These are phyloP conservation scores for Penicillium corylophilum DNA, from an alignment of 2,329 filamentous ascomycete species.

Conservation along the genomic window DNA sequence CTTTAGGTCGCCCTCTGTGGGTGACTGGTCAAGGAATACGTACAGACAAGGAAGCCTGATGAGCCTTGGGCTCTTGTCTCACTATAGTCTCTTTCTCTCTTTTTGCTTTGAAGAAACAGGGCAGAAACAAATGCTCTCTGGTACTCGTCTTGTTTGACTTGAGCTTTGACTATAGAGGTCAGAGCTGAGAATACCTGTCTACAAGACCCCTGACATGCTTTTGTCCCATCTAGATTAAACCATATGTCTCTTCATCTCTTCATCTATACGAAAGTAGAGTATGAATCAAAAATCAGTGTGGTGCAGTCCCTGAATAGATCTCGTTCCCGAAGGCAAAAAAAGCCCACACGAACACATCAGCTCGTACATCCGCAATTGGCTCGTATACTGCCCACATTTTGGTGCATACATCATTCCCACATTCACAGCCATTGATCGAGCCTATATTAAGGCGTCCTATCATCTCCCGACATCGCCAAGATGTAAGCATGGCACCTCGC, in stretches of 20 bases:
- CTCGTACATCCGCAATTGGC: not conserved
- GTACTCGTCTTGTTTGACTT: not conserved
- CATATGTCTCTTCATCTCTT: too few species aligned
- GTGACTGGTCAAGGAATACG: not conserved
- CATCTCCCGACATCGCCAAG: not conserved
- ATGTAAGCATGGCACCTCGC: not conserved
- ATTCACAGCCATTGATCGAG: not conserved
- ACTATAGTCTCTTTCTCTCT: not conserved
- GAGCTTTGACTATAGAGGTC: not conserved
- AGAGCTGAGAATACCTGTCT: not conserved
- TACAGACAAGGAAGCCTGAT: not conserved
- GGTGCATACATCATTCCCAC: not conserved
- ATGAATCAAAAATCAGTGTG: not conserved
- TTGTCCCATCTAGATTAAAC: not conserved
- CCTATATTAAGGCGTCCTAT: conserved; percentile 1
- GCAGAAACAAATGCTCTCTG: not conserved
- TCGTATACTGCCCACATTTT: not conserved
- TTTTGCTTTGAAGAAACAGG: not conserved
- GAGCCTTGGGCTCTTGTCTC: not conserved
- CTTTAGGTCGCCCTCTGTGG: conserved; percentile 22
- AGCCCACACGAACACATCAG: not conserved
- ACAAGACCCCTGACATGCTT: not conserved
- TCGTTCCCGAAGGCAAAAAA: not conserved
- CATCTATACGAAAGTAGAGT: not conserved
- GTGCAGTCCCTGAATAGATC: conserved; percentile 4